Evolutionary conservation across 768 basidiomycete species (phyloP), one percentile per base, ranked within the genome.

Genomic region (Termitomyces heimii): DNA sequence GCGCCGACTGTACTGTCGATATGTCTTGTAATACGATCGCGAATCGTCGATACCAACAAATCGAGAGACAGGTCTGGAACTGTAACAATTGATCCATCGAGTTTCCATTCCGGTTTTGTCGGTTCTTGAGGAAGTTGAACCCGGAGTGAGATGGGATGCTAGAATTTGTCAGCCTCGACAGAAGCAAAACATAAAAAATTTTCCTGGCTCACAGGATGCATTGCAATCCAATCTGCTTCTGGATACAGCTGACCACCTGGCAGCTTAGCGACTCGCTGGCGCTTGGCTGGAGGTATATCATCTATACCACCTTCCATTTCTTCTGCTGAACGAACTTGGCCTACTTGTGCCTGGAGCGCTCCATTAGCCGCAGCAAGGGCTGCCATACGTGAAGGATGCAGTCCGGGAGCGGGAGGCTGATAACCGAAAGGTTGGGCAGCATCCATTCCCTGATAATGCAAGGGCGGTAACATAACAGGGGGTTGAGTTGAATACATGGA

Each of bases 41-140:
- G 86, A 22, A 99, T 76, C 3, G 92, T 90, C 7, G 92, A 92
- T 57, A 98, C 89, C 45, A 95, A 74, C 45, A 93, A 73, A 56
- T 82, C 93, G 65, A 97, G 80, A 10, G 93, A 90, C 32, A 98
- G 72, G 56, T 97, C 93, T 1, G 84, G 80, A 56, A 99, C 79
- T 10, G 84, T 84, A 57, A 94, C 83, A 40, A 84, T 74, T 53
- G 78, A 79, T 0, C 94, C 95, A 65, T 96, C 85, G 54, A 97
- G 76, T 66, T 96, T 94, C 92, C 91, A 96, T 71, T 96, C 95
- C 0, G 94, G 88, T 68, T 91, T 94, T 34, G 86, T 83, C 1
- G 87, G 74, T 64, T 94, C 86, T 53, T 75, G 79, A 1, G 96
- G 94, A 61, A 99, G 77, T 67, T 95, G 92, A 3, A 98, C 77